Conservation (phyloP, 2,329 filamentous ascomycete genomes). For the Exophiala mesophila region DNA sequence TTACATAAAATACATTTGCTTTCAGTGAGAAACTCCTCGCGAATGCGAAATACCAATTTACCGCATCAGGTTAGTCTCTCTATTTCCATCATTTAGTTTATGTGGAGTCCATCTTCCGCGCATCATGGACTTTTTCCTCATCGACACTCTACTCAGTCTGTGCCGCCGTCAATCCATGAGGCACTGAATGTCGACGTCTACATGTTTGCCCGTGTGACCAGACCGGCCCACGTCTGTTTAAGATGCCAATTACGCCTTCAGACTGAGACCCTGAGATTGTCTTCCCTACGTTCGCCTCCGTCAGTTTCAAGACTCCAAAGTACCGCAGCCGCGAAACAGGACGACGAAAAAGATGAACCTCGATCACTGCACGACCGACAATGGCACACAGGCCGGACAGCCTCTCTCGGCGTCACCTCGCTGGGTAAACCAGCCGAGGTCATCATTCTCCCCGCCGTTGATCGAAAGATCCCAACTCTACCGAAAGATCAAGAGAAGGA, state of each 20-base stretch:
- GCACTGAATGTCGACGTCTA: slow-evolving; percentile 7
- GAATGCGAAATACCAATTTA: too few species aligned
- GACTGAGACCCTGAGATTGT: neutral
- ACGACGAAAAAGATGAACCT: neutral
- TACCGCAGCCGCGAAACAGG: neutral
- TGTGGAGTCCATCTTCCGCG: too few species aligned
- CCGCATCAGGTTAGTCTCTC: too few species aligned
- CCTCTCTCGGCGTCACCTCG: slow-evolving; percentile 31
- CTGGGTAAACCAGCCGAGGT: slow-evolving; percentile 37
- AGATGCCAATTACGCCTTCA: slow-evolving; percentile 12
- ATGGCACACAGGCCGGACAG: slow-evolving; percentile 20
- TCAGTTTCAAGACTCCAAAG: neutral
- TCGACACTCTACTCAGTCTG: neutral
- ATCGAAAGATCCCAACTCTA: slow-evolving; percentile 20
- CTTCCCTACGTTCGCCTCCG: neutral
- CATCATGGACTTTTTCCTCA: too few species aligned
- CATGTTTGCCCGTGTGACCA: slow-evolving; percentile 20
- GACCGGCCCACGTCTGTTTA: slow-evolving; percentile 17
- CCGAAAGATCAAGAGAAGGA: slow-evolving; percentile 7
- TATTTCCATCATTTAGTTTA: too few species aligned
- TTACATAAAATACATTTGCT: too few species aligned
- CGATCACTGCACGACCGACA: slow-evolving; percentile 12
- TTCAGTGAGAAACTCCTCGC: too few species aligned
- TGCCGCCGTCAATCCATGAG: neutral
- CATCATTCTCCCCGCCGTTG: slow-evolving; percentile 30